These are phyloP conservation scores for Ophiosphaerella herpotricha DNA, from an alignment of 2,329 filamentous ascomycete species.

Conservation along the genomic window DNA sequence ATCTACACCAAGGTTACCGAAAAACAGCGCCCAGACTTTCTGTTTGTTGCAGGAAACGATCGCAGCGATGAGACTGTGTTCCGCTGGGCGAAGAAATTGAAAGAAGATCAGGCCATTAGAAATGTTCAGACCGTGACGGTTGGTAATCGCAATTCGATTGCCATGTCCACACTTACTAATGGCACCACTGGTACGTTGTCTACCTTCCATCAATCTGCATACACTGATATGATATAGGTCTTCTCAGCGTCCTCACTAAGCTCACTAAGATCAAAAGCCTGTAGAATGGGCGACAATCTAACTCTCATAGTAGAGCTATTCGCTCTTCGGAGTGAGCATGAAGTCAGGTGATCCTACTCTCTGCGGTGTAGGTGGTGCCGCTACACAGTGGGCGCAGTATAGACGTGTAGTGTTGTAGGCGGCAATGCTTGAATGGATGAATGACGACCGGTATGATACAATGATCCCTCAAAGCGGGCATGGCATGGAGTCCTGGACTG, in stretches of 20 bases:
- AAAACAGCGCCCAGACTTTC: slow-evolving; percentile 66
- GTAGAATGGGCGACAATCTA: neutral
- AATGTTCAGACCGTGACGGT: slow-evolving; percentile 85
- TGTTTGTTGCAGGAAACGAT: slow-evolving; percentile 88
- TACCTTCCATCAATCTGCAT: neutral
- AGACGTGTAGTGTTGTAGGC: no score
- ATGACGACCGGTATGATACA: no score
- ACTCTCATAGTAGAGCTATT: no score
- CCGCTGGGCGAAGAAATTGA: slow-evolving; percentile 85
- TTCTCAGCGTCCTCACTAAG: slow-evolving; percentile 36
- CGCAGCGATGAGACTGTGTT: slow-evolving; percentile 94
- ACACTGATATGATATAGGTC: slow-evolving; percentile 27
- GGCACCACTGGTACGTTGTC: slow-evolving; percentile 78
- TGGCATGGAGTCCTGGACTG: no score
- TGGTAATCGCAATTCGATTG: slow-evolving; percentile 85
- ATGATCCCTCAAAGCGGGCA: no score
- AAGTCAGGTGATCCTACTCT: no score
- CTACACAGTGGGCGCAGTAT: no score
- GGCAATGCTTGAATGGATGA: no score
- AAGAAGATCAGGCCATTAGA: slow-evolving; percentile 52
- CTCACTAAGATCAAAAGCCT: slow-evolving; percentile 26
- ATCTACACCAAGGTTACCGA: slow-evolving; percentile 62
- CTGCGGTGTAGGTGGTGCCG: no score
- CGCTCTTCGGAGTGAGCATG: no score
- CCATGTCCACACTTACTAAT: slow-evolving; percentile 81